phyloP scores from a whole-genome alignment of 805 yeast species.

The Yarrowia sp. region DNA sequence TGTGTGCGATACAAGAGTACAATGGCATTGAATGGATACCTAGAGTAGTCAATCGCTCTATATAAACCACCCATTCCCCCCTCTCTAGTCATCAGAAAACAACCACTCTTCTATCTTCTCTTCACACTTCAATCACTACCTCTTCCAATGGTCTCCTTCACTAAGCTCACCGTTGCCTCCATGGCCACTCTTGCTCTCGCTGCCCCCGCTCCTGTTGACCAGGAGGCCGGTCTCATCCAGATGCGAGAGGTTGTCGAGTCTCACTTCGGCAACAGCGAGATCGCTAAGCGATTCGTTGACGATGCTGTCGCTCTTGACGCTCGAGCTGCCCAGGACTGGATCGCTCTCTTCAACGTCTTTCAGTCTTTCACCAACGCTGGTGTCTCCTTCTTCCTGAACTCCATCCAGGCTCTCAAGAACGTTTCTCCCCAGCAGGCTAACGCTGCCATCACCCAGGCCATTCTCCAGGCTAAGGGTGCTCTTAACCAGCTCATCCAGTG shows the following conservation, averaged over 20 bases:
- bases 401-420: constrained; percentile 26
- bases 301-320: constrained; percentile 24
- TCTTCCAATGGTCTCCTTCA: constrained; percentile 30
- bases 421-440: constrained; percentile 25
- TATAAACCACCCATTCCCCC: constrained; percentile 4
- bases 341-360: constrained; percentile 23
- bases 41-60: not conserved
- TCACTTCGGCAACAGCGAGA: constrained; percentile 11
- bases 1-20: not conserved
- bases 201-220: constrained; percentile 37
- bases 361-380: constrained; percentile 34
- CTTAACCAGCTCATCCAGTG: constrained; percentile 37
- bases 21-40: constrained; percentile 7
- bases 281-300: constrained; percentile 29
- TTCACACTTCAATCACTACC: constrained; percentile 2
- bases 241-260: constrained; percentile 18
- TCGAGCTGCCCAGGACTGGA: constrained; percentile 37
- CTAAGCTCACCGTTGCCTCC: constrained; percentile 30
- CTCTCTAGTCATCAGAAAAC: not conserved
- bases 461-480: constrained; percentile 4
- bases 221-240: constrained; percentile 31
- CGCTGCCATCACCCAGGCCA: constrained; percentile 24
- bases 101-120: constrained; percentile 4
- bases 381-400: constrained; percentile 33
- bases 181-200: constrained; percentile 34